phyloP scores from a whole-genome alignment of 345 rosid genomes.

The Eucalyptus erythrocorys region DNA sequence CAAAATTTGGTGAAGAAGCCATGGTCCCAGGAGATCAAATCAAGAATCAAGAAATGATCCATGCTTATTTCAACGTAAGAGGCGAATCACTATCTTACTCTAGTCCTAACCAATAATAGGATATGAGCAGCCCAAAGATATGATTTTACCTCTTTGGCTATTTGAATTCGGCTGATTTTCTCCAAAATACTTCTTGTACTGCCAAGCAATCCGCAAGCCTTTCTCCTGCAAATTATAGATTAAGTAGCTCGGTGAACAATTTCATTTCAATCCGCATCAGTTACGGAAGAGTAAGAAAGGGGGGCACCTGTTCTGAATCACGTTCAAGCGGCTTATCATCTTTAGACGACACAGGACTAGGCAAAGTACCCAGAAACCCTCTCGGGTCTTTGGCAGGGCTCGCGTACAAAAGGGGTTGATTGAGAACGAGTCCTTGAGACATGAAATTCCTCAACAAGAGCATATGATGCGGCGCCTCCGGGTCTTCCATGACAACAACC shows the following conservation, averaged over 20 bases:
- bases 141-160: conserved; percentile 17
- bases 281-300: not conserved
- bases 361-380: conserved; percentile 86
- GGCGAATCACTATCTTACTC: not conserved
- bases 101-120: not conserved
- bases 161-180: conserved; percentile 40
- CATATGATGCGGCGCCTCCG: conserved; percentile 98
- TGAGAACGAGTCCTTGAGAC: conserved; percentile 90
- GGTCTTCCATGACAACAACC: conserved; percentile 95
- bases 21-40: not conserved
- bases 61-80: not conserved
- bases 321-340: conserved; percentile 37
- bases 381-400: conserved; percentile 75
- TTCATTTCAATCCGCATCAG: not conserved
- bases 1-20: not conserved
- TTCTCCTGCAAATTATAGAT: conserved; percentile 34
- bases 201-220: conserved; percentile 87
- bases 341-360: conserved; percentile 50
- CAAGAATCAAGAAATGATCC: not conserved
- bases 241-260: not conserved
- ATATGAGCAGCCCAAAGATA: not conserved
- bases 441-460: conserved; percentile 82
- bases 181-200: conserved; percentile 71
- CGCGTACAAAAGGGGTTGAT: conserved; percentile 73
- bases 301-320: conserved; percentile 39